These are phyloP conservation scores for Rhododendron williamsianum DNA, from an alignment of 148 eudicot species.

Conservation along the genomic window DNA sequence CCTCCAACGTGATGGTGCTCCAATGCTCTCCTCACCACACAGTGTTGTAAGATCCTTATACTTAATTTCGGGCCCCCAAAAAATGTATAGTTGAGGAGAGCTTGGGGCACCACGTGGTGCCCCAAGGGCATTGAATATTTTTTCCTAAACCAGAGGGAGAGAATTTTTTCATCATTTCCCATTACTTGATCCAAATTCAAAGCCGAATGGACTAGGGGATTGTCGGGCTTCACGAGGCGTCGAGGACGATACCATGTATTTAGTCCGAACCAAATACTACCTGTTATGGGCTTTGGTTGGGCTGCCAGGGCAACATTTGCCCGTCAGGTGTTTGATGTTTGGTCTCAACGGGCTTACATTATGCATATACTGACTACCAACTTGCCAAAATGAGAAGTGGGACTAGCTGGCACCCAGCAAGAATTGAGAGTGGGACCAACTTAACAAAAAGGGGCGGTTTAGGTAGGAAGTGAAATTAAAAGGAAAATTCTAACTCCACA, in stretches of 20 bases:
- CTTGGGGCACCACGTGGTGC: too few relatives aligned
- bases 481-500: too few relatives aligned
- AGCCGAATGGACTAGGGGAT: background rate
- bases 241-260: too few relatives aligned
- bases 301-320: background rate
- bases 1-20: too few relatives aligned
- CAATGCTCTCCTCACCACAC: too few relatives aligned
- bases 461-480: background rate
- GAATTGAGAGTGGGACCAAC: background rate
- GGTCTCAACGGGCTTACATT: background rate
- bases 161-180: too few relatives aligned
- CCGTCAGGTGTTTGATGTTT: background rate
- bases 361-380: background rate
- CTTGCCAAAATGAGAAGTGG: background rate
- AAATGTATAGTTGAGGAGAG: too few relatives aligned
- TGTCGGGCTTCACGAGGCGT: background rate
- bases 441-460: background rate
- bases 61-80: too few relatives aligned
- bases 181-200: background rate
- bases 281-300: background rate
- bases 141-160: too few relatives aligned
- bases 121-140: too few relatives aligned
- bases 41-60: too few relatives aligned
- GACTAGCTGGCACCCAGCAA: background rate
- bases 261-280: background rate